Evolutionary conservation across 2,329 filamentous ascomycete species (phyloP), one percentile per base, ranked within the genome.

Genomic region (Xylaria sp.): DNA sequence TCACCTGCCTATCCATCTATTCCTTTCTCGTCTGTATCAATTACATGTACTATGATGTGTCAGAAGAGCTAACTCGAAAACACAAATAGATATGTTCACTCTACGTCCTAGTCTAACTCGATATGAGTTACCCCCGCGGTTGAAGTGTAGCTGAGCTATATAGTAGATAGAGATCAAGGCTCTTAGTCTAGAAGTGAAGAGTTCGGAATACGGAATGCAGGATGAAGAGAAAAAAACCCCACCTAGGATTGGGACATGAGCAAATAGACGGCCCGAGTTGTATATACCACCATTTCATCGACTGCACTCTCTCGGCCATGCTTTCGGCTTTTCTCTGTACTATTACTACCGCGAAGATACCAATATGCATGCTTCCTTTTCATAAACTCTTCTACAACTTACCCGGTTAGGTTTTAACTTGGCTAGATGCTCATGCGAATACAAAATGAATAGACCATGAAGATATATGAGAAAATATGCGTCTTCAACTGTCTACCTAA

Each of bases 81-180:
- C 55, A 45, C 71, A 87, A 85, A 87, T 88, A 78, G 66, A 68
- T 68, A 2, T 89, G 87, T 74, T 85, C 86, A 54, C 80, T 89
- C 42, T 89, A 89, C 73, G 87, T 89, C 64, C 80, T 89, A 56
- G 81, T 88, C 47, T 72, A 70, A 57, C 14, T 56, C 11, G 21
- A 55, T 55, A 24, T 30, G 48, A 36, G 4, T 11, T 45, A 12
- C 24, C 21, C 50, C 21, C 50, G 50, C 14, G n/a, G 45, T 56
- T 60, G 1, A 8, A 48, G 42, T 32, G 21, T 45, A 42, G 45
- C 53, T 45, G 36, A 30, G 11, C 27, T 17, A 57, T 34, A 59
- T 12, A 36, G 32, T 60, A 51, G 24, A 51, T 56, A 34, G 42
- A 47, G n/a, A 47, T n/a, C 14, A 39, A 21, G 21, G 32, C 39